Conservation (phyloP, 176 grass and related monocot genomes). For the Oryza officinalis region DNA sequence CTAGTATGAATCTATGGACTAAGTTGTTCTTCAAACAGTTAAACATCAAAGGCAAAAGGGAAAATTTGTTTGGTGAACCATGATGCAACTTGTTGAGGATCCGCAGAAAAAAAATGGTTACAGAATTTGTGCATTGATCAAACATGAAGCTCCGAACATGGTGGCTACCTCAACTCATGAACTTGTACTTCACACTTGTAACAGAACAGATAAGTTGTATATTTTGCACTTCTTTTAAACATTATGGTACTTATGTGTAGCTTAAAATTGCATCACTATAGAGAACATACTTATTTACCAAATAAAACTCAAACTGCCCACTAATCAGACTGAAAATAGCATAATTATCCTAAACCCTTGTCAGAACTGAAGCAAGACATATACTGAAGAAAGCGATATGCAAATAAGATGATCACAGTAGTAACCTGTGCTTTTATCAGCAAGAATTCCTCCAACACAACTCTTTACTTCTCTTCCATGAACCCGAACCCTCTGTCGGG, state of each 20-base stretch:
- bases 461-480: constrained; percentile 31
- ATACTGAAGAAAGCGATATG: neutral
- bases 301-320: neutral
- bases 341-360: neutral
- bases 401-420: constrained; percentile 1
- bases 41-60: neutral
- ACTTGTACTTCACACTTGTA: neutral
- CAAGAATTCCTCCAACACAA: constrained; percentile 18
- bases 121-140: neutral
- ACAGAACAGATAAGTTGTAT: neutral
- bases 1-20: neutral
- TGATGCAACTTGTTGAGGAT: neutral
- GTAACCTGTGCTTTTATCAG: constrained; percentile 50
- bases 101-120: neutral
- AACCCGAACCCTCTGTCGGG: constrained; percentile 5
- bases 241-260: neutral
- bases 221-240: neutral
- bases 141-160: neutral
- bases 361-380: neutral
- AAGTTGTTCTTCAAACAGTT: neutral
- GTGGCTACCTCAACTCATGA: neutral
- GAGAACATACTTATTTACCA: neutral
- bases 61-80: neutral
- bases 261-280: neutral
- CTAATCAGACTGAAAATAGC: neutral